Conservation (phyloP, 495 filamentous ascomycete species). For the Tetracladium setigerum region DNA sequence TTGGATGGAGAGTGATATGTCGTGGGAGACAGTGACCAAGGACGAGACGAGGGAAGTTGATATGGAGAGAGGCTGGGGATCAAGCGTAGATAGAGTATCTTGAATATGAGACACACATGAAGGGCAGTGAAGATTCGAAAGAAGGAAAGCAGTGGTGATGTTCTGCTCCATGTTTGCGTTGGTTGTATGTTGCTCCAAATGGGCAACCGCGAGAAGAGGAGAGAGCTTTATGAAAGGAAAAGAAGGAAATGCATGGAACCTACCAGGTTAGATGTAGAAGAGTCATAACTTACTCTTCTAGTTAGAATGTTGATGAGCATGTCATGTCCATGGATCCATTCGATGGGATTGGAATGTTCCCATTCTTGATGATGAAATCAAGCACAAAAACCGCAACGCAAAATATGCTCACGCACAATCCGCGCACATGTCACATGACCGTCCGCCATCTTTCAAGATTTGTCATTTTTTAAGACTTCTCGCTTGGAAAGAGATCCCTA, state of each 20-base stretch:
- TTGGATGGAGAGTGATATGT: constrained; percentile 6
- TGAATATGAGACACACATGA: constrained; percentile 52
- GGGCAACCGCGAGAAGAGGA: background rate
- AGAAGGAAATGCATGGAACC: background rate
- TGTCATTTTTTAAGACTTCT: no score
- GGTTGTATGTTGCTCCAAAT: constrained; percentile 1
- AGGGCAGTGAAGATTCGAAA: constrained; percentile 55
- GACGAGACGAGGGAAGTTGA: constrained; percentile 51
- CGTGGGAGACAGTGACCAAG: constrained; percentile 34
- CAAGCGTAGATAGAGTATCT: constrained; percentile 32
- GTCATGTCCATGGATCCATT: background rate
- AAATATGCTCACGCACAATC: background rate
- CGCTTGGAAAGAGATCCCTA: no score
- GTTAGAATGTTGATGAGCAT: background rate
- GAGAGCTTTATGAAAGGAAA: background rate
- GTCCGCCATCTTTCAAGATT: no score
- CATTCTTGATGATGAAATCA: background rate
- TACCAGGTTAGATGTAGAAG: no score
- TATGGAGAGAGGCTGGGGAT: constrained; percentile 36
- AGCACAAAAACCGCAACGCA: background rate
- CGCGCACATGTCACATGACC: background rate
- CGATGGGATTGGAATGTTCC: no score
- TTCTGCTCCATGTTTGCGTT: background rate
- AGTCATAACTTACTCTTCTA: no score
- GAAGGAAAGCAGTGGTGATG: constrained; percentile 37